Evolutionary conservation across 805 yeast genomes (phyloP), one percentile per base, ranked within the genome.

Genomic region (Candida ovalis): DNA sequence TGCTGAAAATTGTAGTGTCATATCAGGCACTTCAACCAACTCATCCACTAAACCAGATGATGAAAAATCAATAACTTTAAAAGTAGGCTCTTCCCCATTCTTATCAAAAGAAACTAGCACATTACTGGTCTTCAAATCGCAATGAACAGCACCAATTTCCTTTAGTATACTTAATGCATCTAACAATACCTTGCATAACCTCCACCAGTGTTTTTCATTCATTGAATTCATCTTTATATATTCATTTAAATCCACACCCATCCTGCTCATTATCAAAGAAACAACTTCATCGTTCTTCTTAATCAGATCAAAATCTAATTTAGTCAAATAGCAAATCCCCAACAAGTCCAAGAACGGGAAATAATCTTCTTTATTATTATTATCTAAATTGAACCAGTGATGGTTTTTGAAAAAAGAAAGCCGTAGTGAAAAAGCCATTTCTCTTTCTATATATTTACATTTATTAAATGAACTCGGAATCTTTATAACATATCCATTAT

Each of bases 41-140:
- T 48, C 68, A 23, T 55, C 53, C 15, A 42, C 42, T 22, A 49
- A 44, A 30, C 51, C 54, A 17, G 74, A 68, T 4, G 78, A 72
- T 1, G 80, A 69, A 54, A 78, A 75, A 61, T 78, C 83, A 27
- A 72, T 72, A n/a, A 77, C 53, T 48, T 70, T 72, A 51, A 75
- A 72, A 5, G 46, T 45, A 4, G 60, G 50, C 12, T 43, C 22
- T 48, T 43, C 4, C 28, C 45, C 73, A 46, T 67, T 36, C 2
- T 25, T 35, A 3, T 46, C 43, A 9, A 44, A 27, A 5, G 55
- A 45, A 15, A 69, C 61, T 49, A 76, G 57, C 8, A 77, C 57
- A 54, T 77, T 77, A 40, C 72, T 72, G 17, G 78, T 67, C 57
- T 77, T 77, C 50, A 75, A 55, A 54, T 77, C 82, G 53, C 78